phyloP scores from a whole-genome alignment of 768 basidiomycete species.

The Crassisporium funariophilum region DNA sequence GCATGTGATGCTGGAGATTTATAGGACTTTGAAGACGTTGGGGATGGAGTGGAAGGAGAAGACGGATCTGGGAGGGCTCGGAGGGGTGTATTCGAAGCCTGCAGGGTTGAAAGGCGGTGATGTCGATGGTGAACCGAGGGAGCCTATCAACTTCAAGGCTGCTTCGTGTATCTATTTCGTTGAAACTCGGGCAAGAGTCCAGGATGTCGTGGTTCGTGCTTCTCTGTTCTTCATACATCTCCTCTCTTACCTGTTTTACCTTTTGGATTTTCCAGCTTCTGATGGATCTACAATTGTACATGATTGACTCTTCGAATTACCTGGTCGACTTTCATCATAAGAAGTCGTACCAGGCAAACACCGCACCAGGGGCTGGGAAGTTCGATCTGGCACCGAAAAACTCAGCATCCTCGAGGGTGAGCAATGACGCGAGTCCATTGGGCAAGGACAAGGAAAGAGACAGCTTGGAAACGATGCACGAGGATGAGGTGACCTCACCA shows the following conservation, averaged over 20 bases:
- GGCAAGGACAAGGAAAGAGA: constrained; percentile 53
- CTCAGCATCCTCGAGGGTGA: constrained; percentile 41
- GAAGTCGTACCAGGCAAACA: constrained; percentile 82
- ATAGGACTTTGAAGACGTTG: constrained; percentile 83
- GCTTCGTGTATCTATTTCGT: constrained; percentile 88
- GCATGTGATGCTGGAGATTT: constrained; percentile 99
- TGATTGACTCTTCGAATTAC: constrained; percentile 96
- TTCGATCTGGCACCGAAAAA: constrained; percentile 66
- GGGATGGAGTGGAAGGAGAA: constrained; percentile 99
- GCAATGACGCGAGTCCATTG: constrained; percentile 56
- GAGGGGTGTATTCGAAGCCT: constrained; percentile 46
- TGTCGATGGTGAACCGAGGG: constrained; percentile 70
- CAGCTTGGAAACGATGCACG: constrained; percentile 31
- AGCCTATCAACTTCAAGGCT: constrained; percentile 63
- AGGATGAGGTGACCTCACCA: constrained; percentile 78
- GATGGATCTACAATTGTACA: constrained; percentile 97
- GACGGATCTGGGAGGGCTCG: constrained; percentile 71
- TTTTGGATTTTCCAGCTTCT: constrained; percentile 57
- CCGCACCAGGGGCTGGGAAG: constrained; percentile 64
- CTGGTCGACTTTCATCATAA: constrained; percentile 99
- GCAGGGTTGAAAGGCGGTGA: constrained; percentile 36
- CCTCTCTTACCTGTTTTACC: background rate
- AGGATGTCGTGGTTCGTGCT: constrained; percentile 84
- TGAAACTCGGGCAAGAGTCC: constrained; percentile 87
- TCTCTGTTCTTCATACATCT: constrained; percentile 7